Conservation (phyloP, 2,329 filamentous ascomycete species). For the Colletotrichum phormii region DNA sequence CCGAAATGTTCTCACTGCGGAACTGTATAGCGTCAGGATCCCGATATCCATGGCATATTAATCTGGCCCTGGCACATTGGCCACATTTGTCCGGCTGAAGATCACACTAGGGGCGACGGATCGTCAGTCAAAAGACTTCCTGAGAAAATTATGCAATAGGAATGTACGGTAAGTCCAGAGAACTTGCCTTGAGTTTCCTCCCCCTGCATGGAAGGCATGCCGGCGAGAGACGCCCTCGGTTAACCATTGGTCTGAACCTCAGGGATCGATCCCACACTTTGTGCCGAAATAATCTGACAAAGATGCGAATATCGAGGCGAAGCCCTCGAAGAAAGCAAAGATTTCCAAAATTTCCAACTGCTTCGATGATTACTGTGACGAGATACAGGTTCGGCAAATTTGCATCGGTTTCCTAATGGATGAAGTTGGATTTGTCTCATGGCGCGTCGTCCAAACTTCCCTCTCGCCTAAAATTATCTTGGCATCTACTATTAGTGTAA, state of each 20-base stretch:
- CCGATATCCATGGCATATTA: constrained; percentile 43
- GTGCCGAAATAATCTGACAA: neutral
- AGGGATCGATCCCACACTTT: too few species aligned
- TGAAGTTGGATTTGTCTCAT: neutral
- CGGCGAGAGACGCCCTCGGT: constrained; percentile 39
- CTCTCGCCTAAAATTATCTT: too few species aligned
- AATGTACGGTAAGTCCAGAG: too few species aligned
- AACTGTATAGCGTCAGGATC: constrained; percentile 40
- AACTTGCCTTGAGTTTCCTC: constrained; percentile 40
- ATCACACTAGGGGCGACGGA: constrained; percentile 38
- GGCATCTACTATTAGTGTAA: too few species aligned
- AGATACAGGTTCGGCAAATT: neutral
- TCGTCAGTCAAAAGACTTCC: neutral
- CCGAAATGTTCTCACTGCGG: constrained; percentile 39
- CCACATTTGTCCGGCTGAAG: constrained; percentile 38
- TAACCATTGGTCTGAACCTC: constrained; percentile 38
- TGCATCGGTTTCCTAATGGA: neutral
- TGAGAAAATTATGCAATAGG: neutral
- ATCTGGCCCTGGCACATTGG: constrained; percentile 40
- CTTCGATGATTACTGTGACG: neutral
- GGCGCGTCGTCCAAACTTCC: neutral
- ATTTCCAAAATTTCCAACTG: neutral
- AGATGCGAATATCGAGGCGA: neutral
- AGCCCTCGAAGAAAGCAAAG: too few species aligned
- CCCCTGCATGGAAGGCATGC: constrained; percentile 42